Base-by-base conservation (phyloP, 352 stramenopile genomes). In the Globisporangium middletonii region DNA sequence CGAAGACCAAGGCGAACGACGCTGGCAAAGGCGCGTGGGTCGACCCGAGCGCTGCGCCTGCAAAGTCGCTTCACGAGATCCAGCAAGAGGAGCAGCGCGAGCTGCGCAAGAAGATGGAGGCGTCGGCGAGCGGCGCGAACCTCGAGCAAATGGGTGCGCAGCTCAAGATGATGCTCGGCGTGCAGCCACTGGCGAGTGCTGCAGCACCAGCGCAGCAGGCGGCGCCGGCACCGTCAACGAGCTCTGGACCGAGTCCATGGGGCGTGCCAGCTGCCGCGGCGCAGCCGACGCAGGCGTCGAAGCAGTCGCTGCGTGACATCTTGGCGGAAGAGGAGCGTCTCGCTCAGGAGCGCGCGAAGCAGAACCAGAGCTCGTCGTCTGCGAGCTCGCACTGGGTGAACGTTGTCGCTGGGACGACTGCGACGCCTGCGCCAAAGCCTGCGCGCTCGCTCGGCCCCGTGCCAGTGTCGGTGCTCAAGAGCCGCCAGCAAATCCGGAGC, bases 111-210 rank as follows among this genome's bases (percentile, higher is more conserved):
- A 73, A 78, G 52, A 75, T 85, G 59, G 62, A 66, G 18, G 63
- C 83, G 23, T 54, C 65, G n/a, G 54, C 66, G 19, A 57, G 64
- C 7, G 59, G 63, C 15, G 44, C 66, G 4, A 79, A 89, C 57
- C 66, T 95, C 2, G 80, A 77, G 18, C 75, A 93, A 35, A 95
- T 95, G 85, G 85, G 83, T 35, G 77, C 73, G 13, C 81, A 95
- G 51, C 63, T 95, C 28, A 95, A 95, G 67, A 91, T 92, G 77
- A 95, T 95, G 85, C 71, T 95, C 5, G 85, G 85, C 23, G 83
- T 94, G 27, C 71, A 80, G n/a, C 68, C 72, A 13, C 51, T 49
- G 30, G 52, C 55, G 42, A 64, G 63, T 35, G 28, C 53, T 47
- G 30, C 67, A 51, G 13, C 49, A 19, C 38, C 65, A 23, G 44